Conservation (phyloP, 1,284 basidiomycete species). For the Mycosarcoma mackinlayi region DNA sequence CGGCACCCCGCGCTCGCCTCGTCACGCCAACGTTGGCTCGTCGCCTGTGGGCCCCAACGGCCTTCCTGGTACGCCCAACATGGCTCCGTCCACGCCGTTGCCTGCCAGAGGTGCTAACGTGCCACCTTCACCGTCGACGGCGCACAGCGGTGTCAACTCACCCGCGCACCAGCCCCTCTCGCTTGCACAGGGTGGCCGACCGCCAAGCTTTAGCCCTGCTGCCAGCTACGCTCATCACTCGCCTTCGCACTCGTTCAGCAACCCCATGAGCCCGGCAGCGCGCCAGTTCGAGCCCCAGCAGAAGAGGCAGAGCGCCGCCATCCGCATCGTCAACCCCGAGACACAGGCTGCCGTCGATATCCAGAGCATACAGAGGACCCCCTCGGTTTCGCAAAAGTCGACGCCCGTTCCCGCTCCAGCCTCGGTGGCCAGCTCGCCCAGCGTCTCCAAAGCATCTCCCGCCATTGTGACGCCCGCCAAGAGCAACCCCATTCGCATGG, state of each 20-base stretch:
- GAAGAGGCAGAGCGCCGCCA: slow-evolving; percentile 64
- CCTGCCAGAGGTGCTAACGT: slow-evolving; percentile 39
- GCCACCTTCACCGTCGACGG: slow-evolving; percentile 48
- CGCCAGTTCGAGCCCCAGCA: slow-evolving; percentile 65
- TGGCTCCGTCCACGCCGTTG: slow-evolving; percentile 49
- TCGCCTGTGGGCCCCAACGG: slow-evolving; percentile 61
- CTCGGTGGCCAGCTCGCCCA: slow-evolving; percentile 33
- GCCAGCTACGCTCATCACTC: slow-evolving; percentile 50
- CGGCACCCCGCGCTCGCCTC: slow-evolving; percentile 58
- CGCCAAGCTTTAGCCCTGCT: slow-evolving; percentile 45
- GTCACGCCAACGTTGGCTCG: slow-evolving; percentile 54
- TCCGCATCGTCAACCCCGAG: slow-evolving; percentile 67
- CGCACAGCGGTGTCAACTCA: slow-evolving; percentile 49
- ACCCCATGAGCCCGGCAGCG: slow-evolving; percentile 66
- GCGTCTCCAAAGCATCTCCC: slow-evolving; percentile 31
- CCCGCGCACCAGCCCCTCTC: slow-evolving; percentile 51
- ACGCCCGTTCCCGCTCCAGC: slow-evolving; percentile 24
- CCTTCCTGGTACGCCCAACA: slow-evolving; percentile 53
- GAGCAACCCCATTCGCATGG: slow-evolving; percentile 56
- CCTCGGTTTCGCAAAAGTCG: slow-evolving; percentile 26
- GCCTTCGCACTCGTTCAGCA: slow-evolving; percentile 60
- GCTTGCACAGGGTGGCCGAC: slow-evolving; percentile 41
- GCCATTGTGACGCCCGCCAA: slow-evolving; percentile 42
- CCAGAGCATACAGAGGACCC: slow-evolving; percentile 50
- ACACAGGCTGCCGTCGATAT: slow-evolving; percentile 65